These are phyloP conservation scores for Chlamydomonas incerta DNA, from an alignment of 139 green algal species.

Conservation along the genomic window DNA sequence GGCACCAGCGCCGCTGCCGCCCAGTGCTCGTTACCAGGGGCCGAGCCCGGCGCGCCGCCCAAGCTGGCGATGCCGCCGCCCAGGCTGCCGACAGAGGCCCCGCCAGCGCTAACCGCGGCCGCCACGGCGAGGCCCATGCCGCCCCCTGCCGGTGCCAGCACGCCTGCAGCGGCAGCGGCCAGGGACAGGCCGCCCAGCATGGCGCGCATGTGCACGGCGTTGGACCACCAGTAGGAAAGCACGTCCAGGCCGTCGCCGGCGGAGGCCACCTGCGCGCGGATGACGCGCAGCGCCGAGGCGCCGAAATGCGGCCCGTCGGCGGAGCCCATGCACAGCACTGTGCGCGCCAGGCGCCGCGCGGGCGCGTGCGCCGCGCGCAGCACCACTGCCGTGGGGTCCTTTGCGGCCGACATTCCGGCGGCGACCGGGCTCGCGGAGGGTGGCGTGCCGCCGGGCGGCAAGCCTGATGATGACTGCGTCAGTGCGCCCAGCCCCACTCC, in stretches of 20 bases:
- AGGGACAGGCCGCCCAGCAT: slow-evolving; percentile 58
- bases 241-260: slow-evolving; percentile 51
- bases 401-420: too few relatives aligned
- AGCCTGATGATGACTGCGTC: too few relatives aligned
- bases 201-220: slow-evolving; percentile 61
- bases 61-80: too few relatives aligned
- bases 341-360: slow-evolving; percentile 79
- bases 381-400: too few relatives aligned
- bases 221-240: slow-evolving; percentile 68
- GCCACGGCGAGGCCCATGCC: slow-evolving; percentile 52
- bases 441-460: too few relatives aligned
- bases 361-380: slow-evolving; percentile 67
- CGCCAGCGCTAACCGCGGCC: slow-evolving; percentile 31
- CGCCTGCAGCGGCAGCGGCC: slow-evolving; percentile 34
- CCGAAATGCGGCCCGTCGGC: slow-evolving; percentile 69
- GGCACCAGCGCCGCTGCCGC: slow-evolving; percentile 51
- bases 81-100: not conserved
- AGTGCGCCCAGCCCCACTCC: not conserved
- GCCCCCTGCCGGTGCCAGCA: slow-evolving; percentile 11
- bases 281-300: slow-evolving; percentile 61
- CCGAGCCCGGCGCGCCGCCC: too few relatives aligned
- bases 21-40: not conserved
- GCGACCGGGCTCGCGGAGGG: not conserved
- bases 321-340: slow-evolving; percentile 73
- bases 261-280: slow-evolving; percentile 46